Evolutionary conservation across 352 stramenopile genomes (phyloP).

Genomic region (Phytophthora kernoviae): DNA sequence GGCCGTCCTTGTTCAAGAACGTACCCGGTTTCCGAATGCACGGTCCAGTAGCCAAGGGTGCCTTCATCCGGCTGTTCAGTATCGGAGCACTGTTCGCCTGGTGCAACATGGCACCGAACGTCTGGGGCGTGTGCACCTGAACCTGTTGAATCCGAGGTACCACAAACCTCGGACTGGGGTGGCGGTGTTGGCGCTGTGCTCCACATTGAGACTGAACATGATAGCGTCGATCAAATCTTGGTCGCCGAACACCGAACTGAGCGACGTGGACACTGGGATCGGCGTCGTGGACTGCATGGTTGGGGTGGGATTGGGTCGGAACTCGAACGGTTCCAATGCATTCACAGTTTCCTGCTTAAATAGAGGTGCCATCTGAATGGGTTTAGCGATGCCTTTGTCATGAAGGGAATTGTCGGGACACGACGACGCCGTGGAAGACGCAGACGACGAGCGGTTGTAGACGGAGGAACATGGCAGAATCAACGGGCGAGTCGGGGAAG

Average conservation of each 20-base stretch:
- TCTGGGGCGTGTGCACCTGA: slow-evolving; percentile 20
- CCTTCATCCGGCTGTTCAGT: slow-evolving; percentile 22
- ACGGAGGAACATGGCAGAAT: slow-evolving; percentile 76
- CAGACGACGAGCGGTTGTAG: slow-evolving; percentile 50
- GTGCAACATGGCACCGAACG: slow-evolving; percentile 38
- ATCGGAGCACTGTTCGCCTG: slow-evolving; percentile 14
- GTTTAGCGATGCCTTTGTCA: slow-evolving; percentile 15
- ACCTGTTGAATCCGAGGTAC: slow-evolving; percentile 20
- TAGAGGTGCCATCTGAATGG: slow-evolving; percentile 14
- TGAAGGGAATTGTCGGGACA: slow-evolving; percentile 10
- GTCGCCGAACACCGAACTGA: slow-evolving; percentile 80
- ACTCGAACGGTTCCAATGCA: slow-evolving; percentile 81
- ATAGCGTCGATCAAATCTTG: slow-evolving; percentile 81
- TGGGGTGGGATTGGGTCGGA: slow-evolving; percentile 25
- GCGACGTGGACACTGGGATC: slow-evolving; percentile 38
- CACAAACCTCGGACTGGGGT: slow-evolving; percentile 7
- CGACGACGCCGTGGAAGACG: slow-evolving; percentile 28
- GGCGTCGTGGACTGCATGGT: slow-evolving; percentile 25
- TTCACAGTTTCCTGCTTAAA: slow-evolving; percentile 38
- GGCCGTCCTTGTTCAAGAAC: slow-evolving; percentile 90
- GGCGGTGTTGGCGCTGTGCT: slow-evolving; percentile 23
- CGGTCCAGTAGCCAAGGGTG: slow-evolving; percentile 31
- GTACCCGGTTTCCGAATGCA: slow-evolving; percentile 74
- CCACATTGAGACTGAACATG: slow-evolving; percentile 71
- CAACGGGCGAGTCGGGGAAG: slow-evolving; percentile 66